Base-by-base conservation (phyloP, 2,329 filamentous ascomycete species). In the Onygena corvina region DNA sequence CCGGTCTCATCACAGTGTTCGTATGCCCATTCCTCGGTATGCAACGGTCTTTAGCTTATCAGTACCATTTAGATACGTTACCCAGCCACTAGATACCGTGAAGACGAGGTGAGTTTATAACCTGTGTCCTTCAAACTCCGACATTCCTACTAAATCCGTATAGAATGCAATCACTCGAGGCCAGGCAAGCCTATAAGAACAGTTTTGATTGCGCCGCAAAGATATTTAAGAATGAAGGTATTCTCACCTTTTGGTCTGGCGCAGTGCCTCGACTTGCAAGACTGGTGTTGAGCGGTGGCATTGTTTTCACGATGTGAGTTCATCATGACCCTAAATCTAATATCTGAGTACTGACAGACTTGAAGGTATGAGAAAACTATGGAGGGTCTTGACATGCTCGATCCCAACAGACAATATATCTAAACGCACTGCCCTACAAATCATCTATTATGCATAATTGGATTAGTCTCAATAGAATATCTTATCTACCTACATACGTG, bases 121-220 rank as follows among this genome's bases (percentile, higher is more conserved):
- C n/a, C n/a, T 23, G 8, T 21, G 8, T 23, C n/a, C n/a, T 23
- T 20, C 4, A 23, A 16, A 4, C 20, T 14, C 27, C 6, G 3
- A 18, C n/a, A 21, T 29, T 14, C 8, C 2, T 31, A 25, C 20
- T 35, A 47, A 48, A 25, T 38, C 5, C 34, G 20, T 61, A 40
- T 47, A 76, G 87, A 54, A 98, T 98, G 92, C 92, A 98, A 76
- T 94, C 87, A 57, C 83, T 95, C 53, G 87, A 95, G 66, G 86
- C 90, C 29, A 78, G 77, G 54, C 72, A 70, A 36, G 70, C 83
- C 53, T 98, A 98, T 63, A 88, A 84, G 63, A 95, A 94, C 68
- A 92, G 83, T 59, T 76, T 94, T 56, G 77, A 81, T 44, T 98
- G 92, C 65, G 89, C 84, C 0, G 74, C 77, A 8, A 75, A 82